Evolutionary conservation across 1,139 yeast species (phyloP).

Genomic region (Lodderomyces theae): DNA sequence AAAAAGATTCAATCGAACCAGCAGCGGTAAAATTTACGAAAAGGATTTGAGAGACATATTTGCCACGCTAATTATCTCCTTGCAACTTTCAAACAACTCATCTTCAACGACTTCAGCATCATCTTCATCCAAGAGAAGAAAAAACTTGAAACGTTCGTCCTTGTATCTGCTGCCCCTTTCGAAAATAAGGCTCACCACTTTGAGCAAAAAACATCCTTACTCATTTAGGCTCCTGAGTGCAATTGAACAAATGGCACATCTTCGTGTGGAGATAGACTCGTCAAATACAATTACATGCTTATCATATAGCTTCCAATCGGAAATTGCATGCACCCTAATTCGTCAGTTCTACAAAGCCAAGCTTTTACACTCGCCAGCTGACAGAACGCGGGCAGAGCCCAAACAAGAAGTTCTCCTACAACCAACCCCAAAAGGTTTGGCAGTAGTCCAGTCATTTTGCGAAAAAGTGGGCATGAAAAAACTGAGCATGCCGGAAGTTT

Average conservation of each 20-base stretch:
- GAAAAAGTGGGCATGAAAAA: conserved; percentile 51
- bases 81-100: conserved; percentile 28
- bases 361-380: conserved; percentile 73
- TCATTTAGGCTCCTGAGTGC: conserved; percentile 57
- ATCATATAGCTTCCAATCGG: conserved; percentile 55
- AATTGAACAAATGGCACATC: conserved; percentile 44
- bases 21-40: conserved; percentile 51
- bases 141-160: too few species aligned
- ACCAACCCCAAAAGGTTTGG: conserved; percentile 91
- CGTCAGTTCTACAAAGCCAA: conserved; percentile 62
- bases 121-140: background rate
- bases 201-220: conserved; percentile 39
- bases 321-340: conserved; percentile 51
- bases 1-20: conserved; percentile 36
- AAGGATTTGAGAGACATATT: conserved; percentile 58
- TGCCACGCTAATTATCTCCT: conserved; percentile 49
- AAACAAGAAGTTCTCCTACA: conserved; percentile 51
- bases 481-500: conserved; percentile 39
- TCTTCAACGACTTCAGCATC: background rate
- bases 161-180: background rate
- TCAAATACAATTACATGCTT: conserved; percentile 55
- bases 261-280: conserved; percentile 49
- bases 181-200: conserved; percentile 13
- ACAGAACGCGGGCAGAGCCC: conserved; percentile 56
- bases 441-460: conserved; percentile 62